Conservation (phyloP, 179 eudicot species). For the Beta macrorhiza region DNA sequence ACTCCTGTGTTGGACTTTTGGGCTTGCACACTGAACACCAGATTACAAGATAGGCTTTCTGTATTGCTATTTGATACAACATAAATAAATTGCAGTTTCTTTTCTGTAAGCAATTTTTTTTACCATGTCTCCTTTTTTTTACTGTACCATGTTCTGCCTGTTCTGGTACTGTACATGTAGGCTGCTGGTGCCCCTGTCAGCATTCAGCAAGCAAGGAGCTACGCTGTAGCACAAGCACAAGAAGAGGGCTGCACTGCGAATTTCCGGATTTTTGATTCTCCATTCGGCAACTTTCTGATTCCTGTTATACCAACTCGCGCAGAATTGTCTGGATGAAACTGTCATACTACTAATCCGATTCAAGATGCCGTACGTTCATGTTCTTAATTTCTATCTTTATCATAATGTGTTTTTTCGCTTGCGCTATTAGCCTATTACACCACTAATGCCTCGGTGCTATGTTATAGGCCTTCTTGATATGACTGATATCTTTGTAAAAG, state of each 20-base stretch:
- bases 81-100: not conserved
- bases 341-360: not conserved
- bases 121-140: not conserved
- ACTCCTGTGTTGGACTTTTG: no score
- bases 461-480: not conserved
- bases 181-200: slow-evolving; percentile 28
- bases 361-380: not conserved
- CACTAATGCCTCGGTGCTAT: not conserved
- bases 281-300: slow-evolving; percentile 69
- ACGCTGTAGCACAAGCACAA: slow-evolving; percentile 63
- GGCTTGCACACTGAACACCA: no score
- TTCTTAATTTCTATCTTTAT: not conserved
- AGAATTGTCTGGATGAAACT: slow-evolving; percentile 53
- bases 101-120: not conserved
- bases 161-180: slow-evolving; percentile 16
- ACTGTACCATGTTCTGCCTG: not conserved
- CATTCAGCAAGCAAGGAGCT: slow-evolving; percentile 47
- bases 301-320: slow-evolving; percentile 78
- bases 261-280: slow-evolving; percentile 58
- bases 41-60: no score
- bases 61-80: not conserved
- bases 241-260: slow-evolving; percentile 64
- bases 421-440: not conserved
- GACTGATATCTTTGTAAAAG: no score
- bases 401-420: not conserved